Evolutionary conservation across 495 filamentous ascomycete species (phyloP), one percentile per base, ranked within the genome.

Genomic region (Penicillium atrosanguineum): DNA sequence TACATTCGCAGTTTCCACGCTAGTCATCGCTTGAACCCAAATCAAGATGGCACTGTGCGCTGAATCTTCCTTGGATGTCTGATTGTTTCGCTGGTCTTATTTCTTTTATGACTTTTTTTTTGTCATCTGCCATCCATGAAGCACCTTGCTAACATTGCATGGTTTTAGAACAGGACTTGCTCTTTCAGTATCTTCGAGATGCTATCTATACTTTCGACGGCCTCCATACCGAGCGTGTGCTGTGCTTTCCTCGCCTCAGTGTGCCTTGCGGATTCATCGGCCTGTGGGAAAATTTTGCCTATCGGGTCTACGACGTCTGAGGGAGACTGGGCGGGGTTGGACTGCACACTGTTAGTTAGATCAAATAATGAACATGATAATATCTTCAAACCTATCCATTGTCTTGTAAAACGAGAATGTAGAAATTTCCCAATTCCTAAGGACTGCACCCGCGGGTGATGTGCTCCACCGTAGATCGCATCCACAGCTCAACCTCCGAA

Each of bases 1-100:
- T 69, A 74, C 72, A 77, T 78, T 78, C 75, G 75, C 75, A 78
- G 75, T 76, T 78, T 78, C 70, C 72, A 78, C 75, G 73, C 73
- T 72, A 77, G 75, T 59, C 72, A 69, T 75, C 71, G 72, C 57
- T 62, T 69, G 73, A 77, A 78, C 73, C 73, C 64, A 74, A 74
- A 65, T 63, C 55, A 72, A 45, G 73, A 70, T 69, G 68, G 65
- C 68, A 50, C 49, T 78, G 75, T 63, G 73, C 73, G 75, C 64
- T 64, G 63, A 62, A 63, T 60, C 75, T 78, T 78, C 73, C 75
- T 78, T 78, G 75, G 75, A 78, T 78, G 75, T 78, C 72, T 78
- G 75, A 78, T 63, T 67, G 62, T 58, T 55, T 63, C 53, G 63
- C 63, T 67, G 58, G 52, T 55, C 31, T 34, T 34, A 14, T 34